These are phyloP conservation scores for Petunia secreta DNA, from an alignment of 257 asterid genomes.

Conservation along the genomic window DNA sequence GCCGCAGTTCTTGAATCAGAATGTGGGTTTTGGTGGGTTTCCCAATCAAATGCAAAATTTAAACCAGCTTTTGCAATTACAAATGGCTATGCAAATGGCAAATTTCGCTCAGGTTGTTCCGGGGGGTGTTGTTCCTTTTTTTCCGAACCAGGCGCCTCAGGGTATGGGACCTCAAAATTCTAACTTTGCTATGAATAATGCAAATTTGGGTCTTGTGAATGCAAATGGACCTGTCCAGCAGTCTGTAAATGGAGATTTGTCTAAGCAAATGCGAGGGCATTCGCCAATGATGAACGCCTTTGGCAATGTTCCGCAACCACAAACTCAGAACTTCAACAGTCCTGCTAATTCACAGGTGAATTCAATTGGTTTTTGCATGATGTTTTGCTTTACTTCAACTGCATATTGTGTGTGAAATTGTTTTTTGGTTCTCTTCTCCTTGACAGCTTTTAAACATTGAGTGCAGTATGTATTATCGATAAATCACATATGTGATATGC, in stretches of 20 bases:
- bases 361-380: conserved; percentile 1
- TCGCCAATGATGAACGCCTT: conserved; percentile 23
- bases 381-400: conserved; percentile 31
- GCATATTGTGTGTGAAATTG: conserved; percentile 20
- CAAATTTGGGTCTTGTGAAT: conserved; percentile 39
- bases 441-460: neutral
- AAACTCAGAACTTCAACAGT: conserved; percentile 26
- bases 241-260: conserved; percentile 37
- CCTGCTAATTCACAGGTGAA: conserved; percentile 50
- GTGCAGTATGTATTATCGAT: neutral
- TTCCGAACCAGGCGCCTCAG: conserved; percentile 22
- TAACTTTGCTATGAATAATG: conserved; percentile 45
- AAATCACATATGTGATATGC: neutral
- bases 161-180: conserved; percentile 42
- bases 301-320: conserved; percentile 21
- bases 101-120: conserved; percentile 35
- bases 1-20: conserved; percentile 45
- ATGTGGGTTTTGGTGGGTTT: conserved; percentile 34
- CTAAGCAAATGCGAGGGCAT: conserved; percentile 37
- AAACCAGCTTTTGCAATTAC: conserved; percentile 61
- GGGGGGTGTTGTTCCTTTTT: conserved; percentile 22
- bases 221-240: conserved; percentile 46
- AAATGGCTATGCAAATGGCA: conserved; percentile 47
- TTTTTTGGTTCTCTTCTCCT: conserved; percentile 32
- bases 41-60: conserved; percentile 60